Percentiles rank a stretch among this genome's conserved stretches.
Evolutionary conservation across 1,284 basidiomycete genomes (phyloP).

Genomic region (Athelia sp.): DNA sequence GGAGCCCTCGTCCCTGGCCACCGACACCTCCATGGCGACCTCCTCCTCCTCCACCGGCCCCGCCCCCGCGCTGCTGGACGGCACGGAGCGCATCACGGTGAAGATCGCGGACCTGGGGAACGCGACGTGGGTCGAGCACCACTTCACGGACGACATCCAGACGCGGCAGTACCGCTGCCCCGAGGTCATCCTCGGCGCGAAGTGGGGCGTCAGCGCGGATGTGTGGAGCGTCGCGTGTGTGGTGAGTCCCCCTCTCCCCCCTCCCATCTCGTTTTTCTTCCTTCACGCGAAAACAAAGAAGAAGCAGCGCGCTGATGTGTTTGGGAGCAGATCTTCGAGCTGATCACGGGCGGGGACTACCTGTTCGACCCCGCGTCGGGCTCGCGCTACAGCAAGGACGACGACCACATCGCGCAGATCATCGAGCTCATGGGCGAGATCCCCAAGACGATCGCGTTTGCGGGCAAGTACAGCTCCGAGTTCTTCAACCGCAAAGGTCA

Average conservation of each 20-base stretch:
- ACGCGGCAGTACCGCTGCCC: conserved; percentile 97
- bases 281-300: no score
- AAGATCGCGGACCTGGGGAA: conserved; percentile 99
- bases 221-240: conserved; percentile 96
- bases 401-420: conserved; percentile 98
- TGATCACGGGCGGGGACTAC: conserved; percentile 89
- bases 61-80: conserved; percentile 22
- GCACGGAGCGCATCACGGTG: conserved; percentile 87
- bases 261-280: not conserved
- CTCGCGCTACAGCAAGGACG: conserved; percentile 86
- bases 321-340: conserved; percentile 87
- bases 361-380: conserved; percentile 83
- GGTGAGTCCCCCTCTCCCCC: conserved; percentile 40
- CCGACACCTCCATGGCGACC: conserved; percentile 37
- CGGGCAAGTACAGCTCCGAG: conserved; percentile 92
- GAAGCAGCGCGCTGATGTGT: no score
- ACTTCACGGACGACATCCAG: conserved; percentile 96
- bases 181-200: conserved; percentile 92
- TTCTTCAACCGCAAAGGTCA: conserved; percentile 93
- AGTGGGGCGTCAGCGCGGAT: conserved; percentile 93
- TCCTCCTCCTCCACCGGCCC: conserved; percentile 25
- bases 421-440: conserved; percentile 94
- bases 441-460: conserved; percentile 80
- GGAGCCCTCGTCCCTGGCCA: no score
- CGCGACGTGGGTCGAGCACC: conserved; percentile 85